Evolutionary conservation across 768 basidiomycete genomes (phyloP), one percentile per base, ranked within the genome.

Genomic region (Tricholomella constricta): DNA sequence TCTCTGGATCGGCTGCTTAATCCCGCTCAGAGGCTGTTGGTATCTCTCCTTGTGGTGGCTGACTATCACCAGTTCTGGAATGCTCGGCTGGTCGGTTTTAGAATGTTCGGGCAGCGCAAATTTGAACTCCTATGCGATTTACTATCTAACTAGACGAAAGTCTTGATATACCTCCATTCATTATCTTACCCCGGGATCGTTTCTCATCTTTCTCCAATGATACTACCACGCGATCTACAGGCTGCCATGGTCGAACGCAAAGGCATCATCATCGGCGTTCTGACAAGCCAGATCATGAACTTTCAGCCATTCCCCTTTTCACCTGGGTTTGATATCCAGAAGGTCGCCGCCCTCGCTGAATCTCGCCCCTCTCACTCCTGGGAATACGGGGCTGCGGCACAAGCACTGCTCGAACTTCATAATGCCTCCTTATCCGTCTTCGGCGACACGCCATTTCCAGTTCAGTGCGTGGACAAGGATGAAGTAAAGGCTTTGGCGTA

Each of bases 401-500:
- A 79, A 52, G 72, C 77, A 0, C 64, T 79, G 0, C 68, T 79
- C 0, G 78, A 80, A 59, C 66, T 80, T 3, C 72, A 70, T 51
- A 60, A 75, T 47, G 72, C 76, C 1, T 51, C 66, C 0, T 51
- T 72, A 17, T 74, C 75, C 4, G 75, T 79, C 7, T 79, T 74
- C 48, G 72, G 74, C 8, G 40, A 64, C 1, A 35, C 43, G 0
- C 67, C 75, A 0, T 78, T 78, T 53, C 72, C 72, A 0, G 65
- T 71, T 1, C 70, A 65, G 2, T 59, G 59, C 1, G 38, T 67
- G 9, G 23, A 56, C 0, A 54, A 62, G 10, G 46, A 62, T 0
- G 54, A 61, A 14, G 59, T 72, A 4, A 60, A 57, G 6, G 64
- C 75, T 0, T 63, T 79, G 26, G 54, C 59, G n/a, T 79, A 79